Evolutionary conservation across 2,329 filamentous ascomycete genomes (phyloP).

Genomic region (Exophiala sp.): DNA sequence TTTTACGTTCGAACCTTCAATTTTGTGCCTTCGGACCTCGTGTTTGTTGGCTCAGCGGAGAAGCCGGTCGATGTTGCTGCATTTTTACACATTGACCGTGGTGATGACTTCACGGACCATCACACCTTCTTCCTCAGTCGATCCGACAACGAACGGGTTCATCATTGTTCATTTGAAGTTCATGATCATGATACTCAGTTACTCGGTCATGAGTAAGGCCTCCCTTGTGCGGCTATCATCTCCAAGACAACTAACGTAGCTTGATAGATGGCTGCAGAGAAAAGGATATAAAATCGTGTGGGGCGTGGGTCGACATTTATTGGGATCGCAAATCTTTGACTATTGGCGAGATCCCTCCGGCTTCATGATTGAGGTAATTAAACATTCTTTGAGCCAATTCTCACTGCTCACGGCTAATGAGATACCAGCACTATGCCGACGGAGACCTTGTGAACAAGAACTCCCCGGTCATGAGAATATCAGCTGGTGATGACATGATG

Average conservation of each 20-base stretch:
- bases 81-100: slow-evolving; percentile 52
- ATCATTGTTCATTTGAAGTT: slow-evolving; percentile 67
- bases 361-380: slow-evolving; percentile 62
- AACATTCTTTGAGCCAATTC: not conserved
- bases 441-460: slow-evolving; percentile 49
- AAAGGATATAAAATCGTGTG: slow-evolving; percentile 59
- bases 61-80: slow-evolving; percentile 31
- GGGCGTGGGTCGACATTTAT: slow-evolving; percentile 67
- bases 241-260: no score
- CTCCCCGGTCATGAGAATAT: slow-evolving; percentile 29
- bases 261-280: slow-evolving; percentile 62
- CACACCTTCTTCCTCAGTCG: slow-evolving; percentile 49
- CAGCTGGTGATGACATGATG: not conserved
- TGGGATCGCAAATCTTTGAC: slow-evolving; percentile 69
- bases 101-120: slow-evolving; percentile 46
- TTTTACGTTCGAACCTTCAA: slow-evolving; percentile 49
- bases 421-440: slow-evolving; percentile 73
- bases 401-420: not conserved
- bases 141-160: slow-evolving; percentile 37
- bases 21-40: slow-evolving; percentile 45
- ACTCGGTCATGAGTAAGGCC: slow-evolving; percentile 66
- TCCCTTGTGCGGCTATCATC: no score
- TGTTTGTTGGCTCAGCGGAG: slow-evolving; percentile 33
- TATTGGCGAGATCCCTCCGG: slow-evolving; percentile 42
- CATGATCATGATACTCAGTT: slow-evolving; percentile 69